Percentiles rank a stretch among this genome's conserved stretches.
phyloP scores from a whole-genome alignment of 192 early-diverging fungal species.

The Dimargaris verticillata region DNA sequence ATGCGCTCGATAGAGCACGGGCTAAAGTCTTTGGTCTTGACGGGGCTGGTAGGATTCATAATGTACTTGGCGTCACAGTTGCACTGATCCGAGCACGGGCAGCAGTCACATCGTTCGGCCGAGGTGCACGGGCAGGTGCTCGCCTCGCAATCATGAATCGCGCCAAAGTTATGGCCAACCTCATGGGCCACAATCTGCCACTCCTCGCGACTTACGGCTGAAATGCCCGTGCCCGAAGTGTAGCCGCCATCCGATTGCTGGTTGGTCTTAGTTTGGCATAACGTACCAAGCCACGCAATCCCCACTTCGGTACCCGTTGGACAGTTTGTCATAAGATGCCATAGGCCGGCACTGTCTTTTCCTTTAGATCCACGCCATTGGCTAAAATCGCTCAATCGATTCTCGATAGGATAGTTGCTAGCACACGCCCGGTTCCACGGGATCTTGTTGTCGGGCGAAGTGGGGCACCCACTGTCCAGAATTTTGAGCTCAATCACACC shows the following conservation, averaged over 20 bases:
- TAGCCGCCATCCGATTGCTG: conserved; percentile 26
- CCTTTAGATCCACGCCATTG: conserved; percentile 61
- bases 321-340: conserved; percentile 84
- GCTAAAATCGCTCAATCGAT: conserved; percentile 74
- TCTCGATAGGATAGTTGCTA: conserved; percentile 43
- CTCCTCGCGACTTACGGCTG: conserved; percentile 63
- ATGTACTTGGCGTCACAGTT: conserved; percentile 45
- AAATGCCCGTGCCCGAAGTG: conserved; percentile 72
- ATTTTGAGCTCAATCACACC: conserved; percentile 67
- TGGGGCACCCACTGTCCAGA: conserved; percentile 41
- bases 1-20: conserved; percentile 43
- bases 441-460: conserved; percentile 16
- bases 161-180: conserved; percentile 80
- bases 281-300: conserved; percentile 66
- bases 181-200: conserved; percentile 95
- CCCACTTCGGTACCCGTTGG: conserved; percentile 67
- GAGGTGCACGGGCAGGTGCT: conserved; percentile 40
- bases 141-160: conserved; percentile 71
- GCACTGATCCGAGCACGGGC: conserved; percentile 45
- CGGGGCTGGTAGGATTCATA: conserved; percentile 62
- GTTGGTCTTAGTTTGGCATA: conserved; percentile 46
- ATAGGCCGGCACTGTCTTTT: conserved; percentile 65
- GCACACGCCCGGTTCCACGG: conserved; percentile 71
- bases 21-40: conserved; percentile 43
- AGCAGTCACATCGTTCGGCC: conserved; percentile 39